Percentiles rank a stretch among this genome's conserved stretches.
Conservation (phyloP, 805 yeast species). For the Blastobotrys parvus region DNA sequence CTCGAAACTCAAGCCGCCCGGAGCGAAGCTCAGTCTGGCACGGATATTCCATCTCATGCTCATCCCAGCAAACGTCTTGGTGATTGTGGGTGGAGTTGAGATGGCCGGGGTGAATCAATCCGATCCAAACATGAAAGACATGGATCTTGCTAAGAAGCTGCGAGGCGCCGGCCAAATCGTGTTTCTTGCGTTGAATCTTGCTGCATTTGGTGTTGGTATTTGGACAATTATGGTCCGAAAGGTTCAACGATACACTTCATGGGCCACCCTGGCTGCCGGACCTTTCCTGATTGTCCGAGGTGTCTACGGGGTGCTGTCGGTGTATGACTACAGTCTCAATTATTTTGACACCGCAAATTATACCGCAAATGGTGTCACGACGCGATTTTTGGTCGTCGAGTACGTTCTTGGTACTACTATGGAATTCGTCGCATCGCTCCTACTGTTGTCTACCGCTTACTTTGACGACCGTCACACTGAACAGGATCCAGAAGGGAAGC, state of each 20-base stretch:
- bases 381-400: constrained; percentile 10
- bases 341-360: constrained; percentile 12
- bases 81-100: constrained; percentile 13
- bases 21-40: constrained; percentile 1
- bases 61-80: constrained; percentile 10
- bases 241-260: constrained; percentile 5
- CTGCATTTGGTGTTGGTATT: constrained; percentile 1
- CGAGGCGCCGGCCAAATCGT: constrained; percentile 13
- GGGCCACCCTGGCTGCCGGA: constrained; percentile 6
- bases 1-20: not conserved
- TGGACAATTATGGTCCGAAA: constrained; percentile 1
- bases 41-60: constrained; percentile 7
- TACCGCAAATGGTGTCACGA: constrained; percentile 5
- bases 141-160: constrained; percentile 7
- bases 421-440: constrained; percentile 11
- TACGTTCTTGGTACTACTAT: constrained; percentile 14
- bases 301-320: constrained; percentile 12
- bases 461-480: not conserved
- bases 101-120: constrained; percentile 8
- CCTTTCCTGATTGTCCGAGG: constrained; percentile 13
- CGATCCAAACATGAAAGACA: not conserved
- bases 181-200: constrained; percentile 9
- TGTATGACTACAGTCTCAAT: constrained; percentile 7
- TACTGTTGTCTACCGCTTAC: constrained; percentile 1
- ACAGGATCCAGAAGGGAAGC: too few relatives aligned